phyloP scores from a whole-genome alignment of 108 stramenopile species.

The Epipyxis sp. region DNA sequence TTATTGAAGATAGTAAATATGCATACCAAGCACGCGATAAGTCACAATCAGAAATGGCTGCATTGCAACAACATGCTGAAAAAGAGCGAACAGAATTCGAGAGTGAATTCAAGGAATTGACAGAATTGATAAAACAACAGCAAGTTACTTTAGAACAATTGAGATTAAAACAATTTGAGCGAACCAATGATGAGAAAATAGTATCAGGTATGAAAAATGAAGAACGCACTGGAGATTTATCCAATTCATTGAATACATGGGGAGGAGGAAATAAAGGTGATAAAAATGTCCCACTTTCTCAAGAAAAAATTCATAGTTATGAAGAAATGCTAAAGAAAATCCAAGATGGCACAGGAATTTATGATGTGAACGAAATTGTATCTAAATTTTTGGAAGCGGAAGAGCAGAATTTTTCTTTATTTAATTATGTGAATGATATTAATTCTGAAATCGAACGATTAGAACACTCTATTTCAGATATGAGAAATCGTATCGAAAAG shows the following conservation, averaged over 20 bases:
- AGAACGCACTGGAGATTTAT: slow-evolving; percentile 15
- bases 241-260: not conserved
- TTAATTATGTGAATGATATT: slow-evolving; percentile 61
- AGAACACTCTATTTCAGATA: slow-evolving; percentile 50
- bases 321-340: slow-evolving; percentile 47
- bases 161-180: slow-evolving; percentile 31
- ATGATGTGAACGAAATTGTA: slow-evolving; percentile 56
- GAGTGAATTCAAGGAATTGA: slow-evolving; percentile 53
- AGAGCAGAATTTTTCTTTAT: slow-evolving; percentile 61
- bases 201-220: slow-evolving; percentile 26
- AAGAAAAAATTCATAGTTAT: slow-evolving; percentile 42
- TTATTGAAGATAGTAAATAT: slow-evolving; percentile 57
- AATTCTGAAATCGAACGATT: slow-evolving; percentile 60
- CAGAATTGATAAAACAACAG: slow-evolving; percentile 53
- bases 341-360: slow-evolving; percentile 55
- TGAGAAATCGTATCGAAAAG: slow-evolving; percentile 60
- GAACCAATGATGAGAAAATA: not conserved
- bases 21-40: slow-evolving; percentile 58
- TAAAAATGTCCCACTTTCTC: slow-evolving; percentile 31
- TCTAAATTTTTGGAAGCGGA: slow-evolving; percentile 59
- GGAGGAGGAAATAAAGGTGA: slow-evolving; percentile 18
- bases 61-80: slow-evolving; percentile 53
- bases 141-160: slow-evolving; percentile 36
- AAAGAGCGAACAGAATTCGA: slow-evolving; percentile 55
- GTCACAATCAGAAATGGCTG: slow-evolving; percentile 52